Percentiles rank a stretch among this genome's conserved stretches.
phyloP scores from a whole-genome alignment of 2,329 filamentous ascomycete species.

The Alternaria triticimaculans region DNA sequence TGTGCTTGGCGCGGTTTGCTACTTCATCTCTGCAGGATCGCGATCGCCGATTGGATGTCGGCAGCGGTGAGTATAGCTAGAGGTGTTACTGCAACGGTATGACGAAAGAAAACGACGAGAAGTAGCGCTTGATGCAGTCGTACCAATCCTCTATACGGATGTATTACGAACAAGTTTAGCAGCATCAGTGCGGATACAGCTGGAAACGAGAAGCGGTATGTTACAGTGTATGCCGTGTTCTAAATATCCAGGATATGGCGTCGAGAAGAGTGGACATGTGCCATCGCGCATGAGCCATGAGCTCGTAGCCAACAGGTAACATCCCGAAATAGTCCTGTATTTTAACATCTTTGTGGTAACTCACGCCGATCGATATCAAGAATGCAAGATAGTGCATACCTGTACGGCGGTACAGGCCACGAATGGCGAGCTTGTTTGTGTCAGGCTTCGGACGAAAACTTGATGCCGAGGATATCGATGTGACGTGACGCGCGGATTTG shows the following conservation, averaged over 20 bases:
- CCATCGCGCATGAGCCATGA: background rate
- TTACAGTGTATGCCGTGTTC: slow-evolving; percentile 2
- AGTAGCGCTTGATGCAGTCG: slow-evolving; percentile 4
- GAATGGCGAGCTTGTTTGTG: background rate
- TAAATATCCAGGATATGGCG: background rate
- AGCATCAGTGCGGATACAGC: background rate
- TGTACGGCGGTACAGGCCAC: background rate
- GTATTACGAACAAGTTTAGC: slow-evolving; percentile 1
- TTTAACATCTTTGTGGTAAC: background rate
- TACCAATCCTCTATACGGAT: background rate
- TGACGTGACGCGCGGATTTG: background rate
- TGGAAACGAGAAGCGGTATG: background rate
- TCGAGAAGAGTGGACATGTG: background rate
- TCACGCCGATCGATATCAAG: background rate
- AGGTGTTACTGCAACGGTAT: slow-evolving; percentile 22
- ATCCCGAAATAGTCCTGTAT: background rate
- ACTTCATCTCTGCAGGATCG: background rate
- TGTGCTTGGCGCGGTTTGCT: slow-evolving; percentile 11
- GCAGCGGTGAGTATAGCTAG: slow-evolving; percentile 17
- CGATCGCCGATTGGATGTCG: slow-evolving; percentile 3
- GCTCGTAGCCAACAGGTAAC: background rate
- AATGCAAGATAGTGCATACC: background rate
- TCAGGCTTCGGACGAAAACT: background rate
- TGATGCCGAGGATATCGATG: background rate
- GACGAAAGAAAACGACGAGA: slow-evolving; percentile 10